Conservation (phyloP, 192 early-diverging fungal species). For the Endogone sp. region DNA sequence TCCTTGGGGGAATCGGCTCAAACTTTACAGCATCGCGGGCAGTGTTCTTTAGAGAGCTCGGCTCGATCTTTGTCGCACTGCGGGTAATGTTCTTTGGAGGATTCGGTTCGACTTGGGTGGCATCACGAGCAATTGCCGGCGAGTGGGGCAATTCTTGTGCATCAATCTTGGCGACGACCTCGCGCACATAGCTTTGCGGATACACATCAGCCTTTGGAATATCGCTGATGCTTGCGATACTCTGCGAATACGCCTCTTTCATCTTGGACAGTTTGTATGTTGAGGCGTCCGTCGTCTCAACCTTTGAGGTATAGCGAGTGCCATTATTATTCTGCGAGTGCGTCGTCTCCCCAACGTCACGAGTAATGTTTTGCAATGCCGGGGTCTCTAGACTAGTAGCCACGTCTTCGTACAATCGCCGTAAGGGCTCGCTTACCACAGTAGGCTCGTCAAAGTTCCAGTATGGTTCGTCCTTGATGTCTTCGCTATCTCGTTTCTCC, state of each 20-base stretch:
- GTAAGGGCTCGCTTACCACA: neutral
- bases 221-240: neutral
- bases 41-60: too few relatives aligned
- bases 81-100: too few relatives aligned
- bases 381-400: too few relatives aligned
- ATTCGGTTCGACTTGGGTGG: neutral
- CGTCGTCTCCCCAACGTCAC: neutral
- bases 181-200: neutral
- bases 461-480: neutral
- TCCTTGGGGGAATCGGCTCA: too few relatives aligned
- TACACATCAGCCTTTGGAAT: neutral
- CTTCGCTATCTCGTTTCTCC: neutral
- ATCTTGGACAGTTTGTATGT: too few relatives aligned
- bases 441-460: neutral
- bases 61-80: too few relatives aligned
- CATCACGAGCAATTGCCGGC: neutral
- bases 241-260: neutral
- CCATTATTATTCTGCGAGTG: neutral
- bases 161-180: neutral
- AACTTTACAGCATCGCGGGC: too few relatives aligned
- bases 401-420: neutral
- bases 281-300: neutral
- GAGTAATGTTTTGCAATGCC: neutral
- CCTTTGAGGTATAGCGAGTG: neutral
- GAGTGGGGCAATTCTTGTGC: neutral